These are phyloP conservation scores for Ceratocystis smalleyi DNA, from an alignment of 2,329 filamentous ascomycete species.

Conservation along the genomic window DNA sequence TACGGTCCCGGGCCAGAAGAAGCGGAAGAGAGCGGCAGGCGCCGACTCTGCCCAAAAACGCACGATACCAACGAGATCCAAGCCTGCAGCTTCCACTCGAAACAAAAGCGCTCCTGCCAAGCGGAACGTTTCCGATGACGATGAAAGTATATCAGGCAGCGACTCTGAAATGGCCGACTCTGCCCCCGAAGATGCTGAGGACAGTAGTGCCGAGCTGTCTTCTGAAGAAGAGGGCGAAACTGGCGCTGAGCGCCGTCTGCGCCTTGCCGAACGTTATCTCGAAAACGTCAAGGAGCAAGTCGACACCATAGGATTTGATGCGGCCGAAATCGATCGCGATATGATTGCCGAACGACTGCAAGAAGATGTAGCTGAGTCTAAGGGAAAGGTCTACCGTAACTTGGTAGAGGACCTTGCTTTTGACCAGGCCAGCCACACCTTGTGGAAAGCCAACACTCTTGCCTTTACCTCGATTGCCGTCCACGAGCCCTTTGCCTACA, in stretches of 20 bases:
- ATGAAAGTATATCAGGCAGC: conserved; percentile 77
- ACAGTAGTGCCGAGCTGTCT: conserved; percentile 28
- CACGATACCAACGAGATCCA: conserved; percentile 12
- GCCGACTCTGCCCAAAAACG: conserved; percentile 26
- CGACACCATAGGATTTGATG: conserved; percentile 68
- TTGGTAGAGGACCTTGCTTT: conserved; percentile 62
- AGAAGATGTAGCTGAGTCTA: conserved; percentile 82
- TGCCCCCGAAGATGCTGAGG: conserved; percentile 31
- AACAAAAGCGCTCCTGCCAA: conserved; percentile 6
- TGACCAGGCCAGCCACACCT: conserved; percentile 47
- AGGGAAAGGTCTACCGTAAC: conserved; percentile 74
- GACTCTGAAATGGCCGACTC: conserved; percentile 37
- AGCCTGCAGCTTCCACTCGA: not conserved
- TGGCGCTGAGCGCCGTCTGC: conserved; percentile 69
- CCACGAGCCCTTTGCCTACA: conserved; percentile 70
- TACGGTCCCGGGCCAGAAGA: conserved; percentile 74
- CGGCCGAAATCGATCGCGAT: conserved; percentile 82
- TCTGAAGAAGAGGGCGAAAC: conserved; percentile 75
- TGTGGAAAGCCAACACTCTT: conserved; percentile 65
- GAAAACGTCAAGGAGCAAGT: conserved; percentile 76
- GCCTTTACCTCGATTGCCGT: conserved; percentile 66
- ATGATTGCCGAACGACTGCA: conserved; percentile 78
- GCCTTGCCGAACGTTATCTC: conserved; percentile 81
- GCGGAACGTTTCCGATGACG: conserved; percentile 26
- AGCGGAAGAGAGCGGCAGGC: conserved; percentile 59